These are phyloP conservation scores for Xylaria venustula DNA, from an alignment of 495 filamentous ascomycete species.

Conservation along the genomic window DNA sequence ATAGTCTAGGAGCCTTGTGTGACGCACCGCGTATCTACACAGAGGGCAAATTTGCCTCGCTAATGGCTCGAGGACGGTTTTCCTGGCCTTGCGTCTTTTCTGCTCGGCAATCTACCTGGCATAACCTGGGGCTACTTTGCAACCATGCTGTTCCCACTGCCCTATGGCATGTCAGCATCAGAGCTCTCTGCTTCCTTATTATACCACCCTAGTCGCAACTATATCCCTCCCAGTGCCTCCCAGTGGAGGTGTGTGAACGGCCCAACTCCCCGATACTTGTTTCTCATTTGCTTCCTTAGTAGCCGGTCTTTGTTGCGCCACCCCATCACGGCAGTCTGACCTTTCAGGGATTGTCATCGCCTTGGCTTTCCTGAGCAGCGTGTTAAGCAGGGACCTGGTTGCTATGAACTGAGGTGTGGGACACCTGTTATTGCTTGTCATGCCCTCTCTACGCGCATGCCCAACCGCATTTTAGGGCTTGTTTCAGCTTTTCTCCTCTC, in stretches of 20 bases:
- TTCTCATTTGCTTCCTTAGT: constrained; percentile 19
- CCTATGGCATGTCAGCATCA: constrained; percentile 44
- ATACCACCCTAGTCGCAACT: constrained; percentile 43
- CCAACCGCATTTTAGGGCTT: constrained; percentile 44
- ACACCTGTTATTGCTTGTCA: constrained; percentile 43
- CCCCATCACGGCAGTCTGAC: constrained; percentile 34
- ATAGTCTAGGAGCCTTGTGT: constrained; percentile 12
- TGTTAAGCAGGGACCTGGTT: constrained; percentile 31
- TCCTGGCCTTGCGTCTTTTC: constrained; percentile 19
- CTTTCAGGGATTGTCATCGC: constrained; percentile 33
- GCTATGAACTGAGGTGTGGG: constrained; percentile 32
- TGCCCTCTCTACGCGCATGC: constrained; percentile 34
- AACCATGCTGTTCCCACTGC: constrained; percentile 33
- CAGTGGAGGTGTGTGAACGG: constrained; percentile 30
- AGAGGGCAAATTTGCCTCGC: constrained; percentile 20
- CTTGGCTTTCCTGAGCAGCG: constrained; percentile 29
- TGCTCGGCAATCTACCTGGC: constrained; percentile 35
- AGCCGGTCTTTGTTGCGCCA: constrained; percentile 32
- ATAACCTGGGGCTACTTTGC: constrained; percentile 28
- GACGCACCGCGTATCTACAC: not conserved
- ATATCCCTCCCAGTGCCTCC: constrained; percentile 43
- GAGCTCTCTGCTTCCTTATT: constrained; percentile 40
- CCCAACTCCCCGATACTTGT: constrained; percentile 25
- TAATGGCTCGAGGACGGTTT: constrained; percentile 26
- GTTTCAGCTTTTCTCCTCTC: constrained; percentile 50